Evolutionary conservation across 31 red algal genomes (phyloP).

Genomic region (Endocladia muricata): DNA sequence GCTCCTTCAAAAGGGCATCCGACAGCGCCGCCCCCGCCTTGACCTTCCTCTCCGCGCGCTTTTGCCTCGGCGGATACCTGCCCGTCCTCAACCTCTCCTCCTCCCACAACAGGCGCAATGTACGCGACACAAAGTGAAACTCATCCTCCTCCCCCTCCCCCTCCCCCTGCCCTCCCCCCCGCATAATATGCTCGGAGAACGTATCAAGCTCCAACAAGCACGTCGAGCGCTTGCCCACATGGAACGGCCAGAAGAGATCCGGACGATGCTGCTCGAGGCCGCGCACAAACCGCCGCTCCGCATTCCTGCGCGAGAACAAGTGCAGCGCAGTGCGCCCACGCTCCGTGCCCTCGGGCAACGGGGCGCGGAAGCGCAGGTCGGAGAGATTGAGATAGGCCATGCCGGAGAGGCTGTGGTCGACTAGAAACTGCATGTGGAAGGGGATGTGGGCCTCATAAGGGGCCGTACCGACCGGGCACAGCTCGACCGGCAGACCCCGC

Average conservation of each 20-base stretch:
- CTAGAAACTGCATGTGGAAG: conserved; percentile 75
- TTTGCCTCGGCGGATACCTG: conserved; percentile 28
- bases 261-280: neutral
- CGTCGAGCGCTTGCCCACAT: conserved; percentile 31
- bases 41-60: conserved; percentile 9
- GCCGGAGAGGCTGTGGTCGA: conserved; percentile 66
- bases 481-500: conserved; percentile 25
- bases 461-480: conserved; percentile 22
- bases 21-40: conserved; percentile 30
- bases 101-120: conserved; percentile 48
- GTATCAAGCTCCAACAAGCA: conserved; percentile 64
- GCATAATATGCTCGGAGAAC: conserved; percentile 28
- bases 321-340: neutral
- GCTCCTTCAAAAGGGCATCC: conserved; percentile 10
- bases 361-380: conserved; percentile 59
- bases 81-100: conserved; percentile 62
- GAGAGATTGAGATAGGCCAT: conserved; percentile 78
- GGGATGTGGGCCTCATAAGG: conserved; percentile 76
- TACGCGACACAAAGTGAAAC: conserved; percentile 37
- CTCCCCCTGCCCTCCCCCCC: conserved; percentile 7
- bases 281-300: neutral
- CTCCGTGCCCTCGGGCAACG: conserved; percentile 31
- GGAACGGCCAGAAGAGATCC: conserved; percentile 43
- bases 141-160: neutral
- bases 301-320: neutral